Evolutionary conservation across 177 flowering plant species (phyloP).

Genomic region (Vitis hybrid): DNA sequence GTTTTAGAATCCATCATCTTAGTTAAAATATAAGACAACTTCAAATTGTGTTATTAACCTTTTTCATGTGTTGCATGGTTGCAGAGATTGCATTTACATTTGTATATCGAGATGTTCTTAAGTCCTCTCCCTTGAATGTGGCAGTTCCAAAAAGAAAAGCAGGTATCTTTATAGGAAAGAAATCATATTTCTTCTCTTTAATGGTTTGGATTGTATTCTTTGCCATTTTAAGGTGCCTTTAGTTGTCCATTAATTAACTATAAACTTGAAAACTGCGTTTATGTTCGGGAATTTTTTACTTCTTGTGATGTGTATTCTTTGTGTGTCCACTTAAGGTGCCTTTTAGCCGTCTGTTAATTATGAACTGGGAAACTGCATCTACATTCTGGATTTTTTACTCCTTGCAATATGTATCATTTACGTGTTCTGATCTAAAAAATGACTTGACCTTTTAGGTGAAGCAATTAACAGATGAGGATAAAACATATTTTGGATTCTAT

Average conservation of each 20-base stretch:
- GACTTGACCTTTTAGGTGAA: background rate
- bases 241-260: background rate
- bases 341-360: no score
- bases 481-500: slow-evolving; percentile 6
- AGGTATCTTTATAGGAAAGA: slow-evolving; percentile 42
- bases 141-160: slow-evolving; percentile 69
- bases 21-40: no score
- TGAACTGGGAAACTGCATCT: no score
- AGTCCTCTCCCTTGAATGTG: slow-evolving; percentile 30
- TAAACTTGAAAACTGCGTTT: no score
- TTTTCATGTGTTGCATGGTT: slow-evolving; percentile 12
- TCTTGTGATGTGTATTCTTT: no score
- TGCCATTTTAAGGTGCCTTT: background rate
- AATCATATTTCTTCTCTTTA: background rate
- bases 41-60: background rate
- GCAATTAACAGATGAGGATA: slow-evolving; percentile 7
- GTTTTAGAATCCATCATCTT: background rate
- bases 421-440: no score
- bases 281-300: background rate
- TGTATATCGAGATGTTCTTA: slow-evolving; percentile 75
- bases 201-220: background rate
- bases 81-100: slow-evolving; percentile 78
- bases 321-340: no score
- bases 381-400: no score
- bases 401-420: no score